Evolutionary conservation across 352 stramenopile species (phyloP), one percentile per base, ranked within the genome.

Genomic region (Globisporangium megalacanthum): DNA sequence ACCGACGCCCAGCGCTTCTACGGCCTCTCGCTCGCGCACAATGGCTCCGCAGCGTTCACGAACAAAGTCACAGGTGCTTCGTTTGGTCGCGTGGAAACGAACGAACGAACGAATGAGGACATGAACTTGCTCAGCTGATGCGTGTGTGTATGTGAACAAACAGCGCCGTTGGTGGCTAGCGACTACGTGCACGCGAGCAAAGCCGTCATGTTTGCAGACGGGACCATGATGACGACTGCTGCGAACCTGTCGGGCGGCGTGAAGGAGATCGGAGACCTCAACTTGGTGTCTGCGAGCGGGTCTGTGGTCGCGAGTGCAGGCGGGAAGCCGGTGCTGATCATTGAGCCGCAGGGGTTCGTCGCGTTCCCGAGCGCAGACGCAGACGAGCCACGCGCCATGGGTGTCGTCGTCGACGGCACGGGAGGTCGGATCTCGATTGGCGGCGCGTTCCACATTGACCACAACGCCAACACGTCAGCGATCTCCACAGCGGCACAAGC

Each of bases 151-250:
- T 17, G 4, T 33, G 33, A 42, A 33, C 19, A 11, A 7, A 44
- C 59, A 89, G 83, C 75, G 9, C 81, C 81, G 1, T 79, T 74
- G 33, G 53, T 94, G 31, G 73, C 72, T 52, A 77, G 74, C 1
- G 83, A 89, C 33, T 89, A 87, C 54, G 49, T 94, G 1, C 80
- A 81, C 45, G 78, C 78, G 15, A 59, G 52, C 44, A 83, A 86
- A 54, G 77, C 73, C 0, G 53, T 94, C 33, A 64, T 92, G 8
- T 94, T 92, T 58, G 64, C 80, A 9, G 83, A 94, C 49, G 83
- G 79, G 1, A 87, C 79, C 1, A 65, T 84, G 22, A 94, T 92
- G 83, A 92, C 83, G 6, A 91, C 81, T 6, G 83, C 83, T 10
- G 81, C 79, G 6, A 88, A 89, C 41, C 75, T 83, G 50, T 87